Conservation (phyloP, 2,329 filamentous ascomycete genomes). For the Phyllosticta capitalensis region DNA sequence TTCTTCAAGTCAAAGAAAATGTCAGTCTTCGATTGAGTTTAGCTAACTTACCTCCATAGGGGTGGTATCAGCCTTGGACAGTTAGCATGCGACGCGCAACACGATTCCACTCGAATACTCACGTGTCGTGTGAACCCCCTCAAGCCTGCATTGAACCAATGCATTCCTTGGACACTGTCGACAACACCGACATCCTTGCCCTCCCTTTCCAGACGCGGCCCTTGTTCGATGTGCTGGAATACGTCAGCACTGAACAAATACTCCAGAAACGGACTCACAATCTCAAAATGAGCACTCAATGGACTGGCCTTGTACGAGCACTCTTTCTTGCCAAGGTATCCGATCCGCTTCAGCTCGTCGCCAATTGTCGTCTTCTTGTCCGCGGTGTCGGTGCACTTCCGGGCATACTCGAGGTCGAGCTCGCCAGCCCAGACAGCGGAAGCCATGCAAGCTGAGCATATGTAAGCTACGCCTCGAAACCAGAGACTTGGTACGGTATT, state of each 20-base stretch:
- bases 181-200: constrained; percentile 9
- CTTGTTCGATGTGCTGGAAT: constrained; percentile 7
- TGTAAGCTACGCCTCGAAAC: background rate
- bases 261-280: background rate
- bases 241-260: background rate
- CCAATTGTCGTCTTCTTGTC: constrained; percentile 14
- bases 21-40: background rate
- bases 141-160: constrained; percentile 3
- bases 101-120: background rate
- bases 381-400: background rate
- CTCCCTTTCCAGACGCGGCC: constrained; percentile 4
- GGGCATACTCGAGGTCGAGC: background rate
- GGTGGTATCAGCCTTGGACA: background rate
- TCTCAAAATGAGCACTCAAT: constrained; percentile 10
- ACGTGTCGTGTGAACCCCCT: background rate
- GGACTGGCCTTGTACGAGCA: background rate
- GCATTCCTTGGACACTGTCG: constrained; percentile 10
- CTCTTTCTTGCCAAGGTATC: constrained; percentile 22
- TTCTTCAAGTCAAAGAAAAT: background rate
- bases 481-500: too few relatives aligned
- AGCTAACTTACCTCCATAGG: constrained; percentile 3
- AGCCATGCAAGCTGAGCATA: background rate
- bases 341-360: constrained; percentile 21
- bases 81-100: background rate
- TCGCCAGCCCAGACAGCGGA: background rate